Evolutionary conservation across 768 basidiomycete genomes (phyloP), one percentile per base, ranked within the genome.

Genomic region (Lactarius akahatsu): DNA sequence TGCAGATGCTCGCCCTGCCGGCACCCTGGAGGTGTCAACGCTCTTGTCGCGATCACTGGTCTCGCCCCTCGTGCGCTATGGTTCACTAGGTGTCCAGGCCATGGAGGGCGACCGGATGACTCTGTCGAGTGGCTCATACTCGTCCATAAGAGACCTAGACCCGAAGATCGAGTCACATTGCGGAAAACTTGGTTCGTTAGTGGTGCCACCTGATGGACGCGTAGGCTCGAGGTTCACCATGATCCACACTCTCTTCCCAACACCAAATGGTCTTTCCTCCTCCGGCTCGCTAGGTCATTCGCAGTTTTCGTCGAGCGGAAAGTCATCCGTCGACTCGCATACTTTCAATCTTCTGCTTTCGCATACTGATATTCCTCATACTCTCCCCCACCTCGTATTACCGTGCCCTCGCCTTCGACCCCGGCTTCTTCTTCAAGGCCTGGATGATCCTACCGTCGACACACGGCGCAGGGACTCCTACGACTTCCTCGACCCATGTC

Each of bases 1-100:
- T 50, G 15, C 43, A 18, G 66, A 63, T 38, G 5, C 66, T 20
- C 62, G 62, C 32, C 41, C 62, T 28, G 7, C 57, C 2, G 52
- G 68, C 61, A 62, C 61, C 50, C 61, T 54, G 30, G 64, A 67
- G 60, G 65, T 50, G 36, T 69, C 68, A 62, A 59, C 61, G 0
- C 57, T 56, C 36, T 23, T 62, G 65, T 69, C 65, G 41, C 65
- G 68, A 47, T 50, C 68, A 32, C 36, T 62, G 57, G 57, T 62
- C 57, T 55, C 68, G 9, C 61, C 68, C 23, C 41, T 57, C 28
- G 3, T 57, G 52, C 68, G 47, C 26, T 50, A 36, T 32, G 32
- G 32, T n/a, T 43, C 61, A 30, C 20, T 52, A 23, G 50, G 52
- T 10, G 18, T 43, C 23, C 56, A 62, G 68, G 28, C 60, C 61